Percentiles rank a stretch among this genome's conserved stretches.
These are phyloP conservation scores for Colletotrichum lindemuthianum DNA, from an alignment of 2,329 filamentous ascomycete species.

Conservation along the genomic window DNA sequence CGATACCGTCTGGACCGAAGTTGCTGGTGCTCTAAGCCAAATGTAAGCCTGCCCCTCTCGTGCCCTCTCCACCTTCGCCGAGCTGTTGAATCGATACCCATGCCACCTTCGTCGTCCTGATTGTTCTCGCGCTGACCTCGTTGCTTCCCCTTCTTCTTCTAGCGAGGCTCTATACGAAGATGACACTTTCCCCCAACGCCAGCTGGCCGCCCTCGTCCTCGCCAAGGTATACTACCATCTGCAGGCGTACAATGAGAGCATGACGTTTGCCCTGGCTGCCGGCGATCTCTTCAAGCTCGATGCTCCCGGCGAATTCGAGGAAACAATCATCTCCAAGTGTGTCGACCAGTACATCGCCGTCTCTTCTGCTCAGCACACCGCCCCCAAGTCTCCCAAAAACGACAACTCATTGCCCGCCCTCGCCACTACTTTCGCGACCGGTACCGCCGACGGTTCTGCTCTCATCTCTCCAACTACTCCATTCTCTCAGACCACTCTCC, in stretches of 20 bases:
- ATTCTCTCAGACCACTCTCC: constrained; percentile 92
- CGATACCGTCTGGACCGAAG: constrained; percentile 97
- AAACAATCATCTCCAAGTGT: constrained; percentile 98
- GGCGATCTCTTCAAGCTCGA: constrained; percentile 96
- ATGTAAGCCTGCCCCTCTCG: constrained; percentile 69
- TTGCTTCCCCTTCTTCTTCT: constrained; percentile 34
- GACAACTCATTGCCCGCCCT: constrained; percentile 71
- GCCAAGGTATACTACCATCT: constrained; percentile 99
- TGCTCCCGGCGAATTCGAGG: constrained; percentile 92
- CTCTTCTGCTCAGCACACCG: constrained; percentile 61
- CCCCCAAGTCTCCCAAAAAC: constrained; percentile 53
- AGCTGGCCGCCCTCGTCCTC: constrained; percentile 92
- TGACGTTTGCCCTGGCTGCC: constrained; percentile 95
- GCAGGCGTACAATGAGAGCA: constrained; percentile 98
- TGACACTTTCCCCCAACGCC: constrained; percentile 90
- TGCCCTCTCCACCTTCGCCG: too few relatives aligned
- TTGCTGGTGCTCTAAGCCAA: constrained; percentile 89
- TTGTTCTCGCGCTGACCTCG: background rate
- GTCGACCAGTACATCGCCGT: constrained; percentile 96
- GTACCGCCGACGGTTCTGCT: constrained; percentile 72
- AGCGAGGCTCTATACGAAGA: constrained; percentile 99
- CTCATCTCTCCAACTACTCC: constrained; percentile 91
- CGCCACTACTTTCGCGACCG: constrained; percentile 80
- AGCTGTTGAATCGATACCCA: too few relatives aligned
- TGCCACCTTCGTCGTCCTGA: too few relatives aligned